A percentile compares a stretch with the other conserved stretches of the same genome.
Evolutionary conservation across 176 grass and related monocot genomes (phyloP).

Genomic region (Rhipidocladum racemiflorum): DNA sequence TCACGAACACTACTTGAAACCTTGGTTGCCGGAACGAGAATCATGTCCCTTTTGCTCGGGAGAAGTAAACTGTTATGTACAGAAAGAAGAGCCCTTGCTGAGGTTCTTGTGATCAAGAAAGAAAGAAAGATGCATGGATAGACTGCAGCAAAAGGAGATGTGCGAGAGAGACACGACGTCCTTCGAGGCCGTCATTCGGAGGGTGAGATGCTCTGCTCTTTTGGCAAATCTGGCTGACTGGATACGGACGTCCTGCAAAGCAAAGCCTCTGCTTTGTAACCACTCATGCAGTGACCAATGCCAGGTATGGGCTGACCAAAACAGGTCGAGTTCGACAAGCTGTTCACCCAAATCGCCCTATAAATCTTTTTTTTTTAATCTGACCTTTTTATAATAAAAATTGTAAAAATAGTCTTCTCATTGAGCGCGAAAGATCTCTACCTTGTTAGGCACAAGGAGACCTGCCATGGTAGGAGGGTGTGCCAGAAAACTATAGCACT

Average conservation of each 20-base stretch:
- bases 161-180: not conserved
- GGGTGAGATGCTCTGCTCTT: not conserved
- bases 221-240: not conserved
- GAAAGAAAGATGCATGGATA: not conserved
- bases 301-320: not conserved
- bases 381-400: no score
- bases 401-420: no score
- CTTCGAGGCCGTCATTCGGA: not conserved
- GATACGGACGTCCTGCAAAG: not conserved
- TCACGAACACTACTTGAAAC: not conserved
- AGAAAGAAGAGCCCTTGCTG: not conserved
- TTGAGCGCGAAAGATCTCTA: no score
- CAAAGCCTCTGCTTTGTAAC: not conserved
- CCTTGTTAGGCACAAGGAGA: no score
- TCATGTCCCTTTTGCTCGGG: slow-evolving; percentile 3
- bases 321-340: no score
- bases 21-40: slow-evolving; percentile 4
- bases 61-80: not conserved
- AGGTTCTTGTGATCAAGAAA: slow-evolving; percentile 28
- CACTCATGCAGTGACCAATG: not conserved
- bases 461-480: no score
- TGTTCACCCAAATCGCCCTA: no score
- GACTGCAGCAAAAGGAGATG: not conserved
- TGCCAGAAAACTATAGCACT: no score
- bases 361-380: no score